Base-by-base conservation (phyloP, 2,329 filamentous ascomycete species). In the Dendryphion nanum region DNA sequence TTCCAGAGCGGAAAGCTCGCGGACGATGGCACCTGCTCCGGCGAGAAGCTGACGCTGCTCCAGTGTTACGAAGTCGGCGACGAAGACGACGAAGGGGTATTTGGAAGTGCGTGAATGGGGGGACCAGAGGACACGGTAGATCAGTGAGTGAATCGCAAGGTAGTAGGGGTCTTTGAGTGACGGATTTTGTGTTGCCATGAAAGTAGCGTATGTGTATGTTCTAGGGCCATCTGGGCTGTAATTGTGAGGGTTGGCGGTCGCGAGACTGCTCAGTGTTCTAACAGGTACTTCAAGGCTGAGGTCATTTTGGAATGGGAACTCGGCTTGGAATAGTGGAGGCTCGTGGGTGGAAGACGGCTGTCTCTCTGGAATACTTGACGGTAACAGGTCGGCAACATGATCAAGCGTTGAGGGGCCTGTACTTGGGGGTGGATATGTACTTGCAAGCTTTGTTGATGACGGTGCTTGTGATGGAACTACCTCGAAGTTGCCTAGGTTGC, bases 81-180 rank as follows among this genome's bases (percentile, higher is more conserved):
- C 61, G 37, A 58, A 65, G 31, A 63, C 59, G 6, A 61, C 44
- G 26, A 65, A 52, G 3, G 61, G 56, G 34, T 59, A 42, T 13
- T 48, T 48, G 28, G 43, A 37, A 7, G 50, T 54, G 24, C 51
- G 51, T 4, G 61, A 57, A 14, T 46, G 46, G 1, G 48, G 48
- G 3, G 59, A 54, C 59, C 61, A 65, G 5, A 65, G 49, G 1
- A 63, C 23, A 5, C 61, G 55, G 40, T 62, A 57, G 20, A 63
- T 52, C 13, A 63, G 42, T 2, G 57, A 56, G 10, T 62, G 57
- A 5, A 63, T 59, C 13, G 61, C 57, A 23, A 64, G 45, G 39
- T 55, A 65, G 43, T 64, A 65, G 1, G 61, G 59, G 24, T 65
- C 61, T 38, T 58, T 51, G 3, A 61, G 16, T 0, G 61, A 64